Percentiles rank a stretch among this genome's conserved stretches.
phyloP scores from a whole-genome alignment of 2,329 filamentous ascomycete genomes.

The Samsoniella hepiali region DNA sequence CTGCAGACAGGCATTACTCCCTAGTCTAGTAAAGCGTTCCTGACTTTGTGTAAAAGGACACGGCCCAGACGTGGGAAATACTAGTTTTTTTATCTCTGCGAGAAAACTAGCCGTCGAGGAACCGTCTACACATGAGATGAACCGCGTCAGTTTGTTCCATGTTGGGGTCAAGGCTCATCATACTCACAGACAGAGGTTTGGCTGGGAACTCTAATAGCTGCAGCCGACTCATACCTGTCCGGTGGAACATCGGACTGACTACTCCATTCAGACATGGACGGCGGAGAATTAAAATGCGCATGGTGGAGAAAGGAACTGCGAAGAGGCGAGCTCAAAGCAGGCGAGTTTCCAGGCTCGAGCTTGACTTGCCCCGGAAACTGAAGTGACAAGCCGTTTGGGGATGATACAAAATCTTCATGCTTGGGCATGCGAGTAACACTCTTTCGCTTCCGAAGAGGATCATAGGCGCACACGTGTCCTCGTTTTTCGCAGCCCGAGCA shows the following conservation, averaged over 20 bases:
- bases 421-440: not conserved
- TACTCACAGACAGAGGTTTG: not conserved
- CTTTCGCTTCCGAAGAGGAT: conserved; percentile 23
- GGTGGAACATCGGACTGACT: not conserved
- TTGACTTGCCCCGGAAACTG: not conserved
- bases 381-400: not conserved
- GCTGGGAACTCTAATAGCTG: not conserved
- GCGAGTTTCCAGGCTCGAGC: not conserved
- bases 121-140: conserved; percentile 55
- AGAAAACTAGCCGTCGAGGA: conserved; percentile 60
- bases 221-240: not conserved
- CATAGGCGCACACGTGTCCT: conserved; percentile 42
- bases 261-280: not conserved
- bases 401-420: not conserved
- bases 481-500: conserved; percentile 59
- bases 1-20: conserved; percentile 26
- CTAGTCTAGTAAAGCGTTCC: conserved; percentile 33
- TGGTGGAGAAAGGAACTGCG: not conserved
- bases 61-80: conserved; percentile 50
- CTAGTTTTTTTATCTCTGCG: conserved; percentile 58
- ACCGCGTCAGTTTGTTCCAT: not conserved
- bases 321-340: not conserved
- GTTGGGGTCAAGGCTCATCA: not conserved
- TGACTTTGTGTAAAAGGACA: conserved; percentile 56
- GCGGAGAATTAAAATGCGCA: not conserved